Percentiles rank a stretch among this genome's conserved stretches.
These are phyloP conservation scores for Litchi chinensis DNA, from an alignment of 345 rosid genomes.

Conservation along the genomic window DNA sequence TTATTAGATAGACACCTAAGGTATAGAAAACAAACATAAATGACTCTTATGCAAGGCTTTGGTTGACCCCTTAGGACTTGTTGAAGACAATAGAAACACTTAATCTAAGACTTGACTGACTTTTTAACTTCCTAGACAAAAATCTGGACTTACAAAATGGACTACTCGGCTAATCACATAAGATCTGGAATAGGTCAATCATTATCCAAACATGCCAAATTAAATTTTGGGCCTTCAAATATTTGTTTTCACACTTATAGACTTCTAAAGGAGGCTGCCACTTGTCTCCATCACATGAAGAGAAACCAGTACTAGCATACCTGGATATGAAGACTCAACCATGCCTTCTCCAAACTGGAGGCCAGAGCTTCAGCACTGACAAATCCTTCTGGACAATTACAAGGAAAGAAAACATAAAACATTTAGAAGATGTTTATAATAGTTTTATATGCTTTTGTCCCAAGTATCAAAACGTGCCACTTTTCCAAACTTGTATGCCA, in stretches of 20 bases:
- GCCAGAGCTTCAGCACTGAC: constrained; percentile 67
- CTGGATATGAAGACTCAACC: constrained; percentile 85
- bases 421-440: too few relatives aligned
- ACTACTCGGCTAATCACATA: not conserved
- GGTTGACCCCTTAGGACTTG: too few relatives aligned
- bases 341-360: constrained; percentile 76
- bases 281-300: not conserved
- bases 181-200: not conserved
- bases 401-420: too few relatives aligned
- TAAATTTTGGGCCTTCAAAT: not conserved
- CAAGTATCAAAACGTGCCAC: too few relatives aligned
- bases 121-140: not conserved
- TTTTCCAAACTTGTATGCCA: not conserved
- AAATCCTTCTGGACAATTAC: constrained; percentile 56
- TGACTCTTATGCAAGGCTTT: not conserved
- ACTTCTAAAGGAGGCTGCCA: not conserved
- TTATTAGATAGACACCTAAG: not conserved
- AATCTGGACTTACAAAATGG: not conserved
- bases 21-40: not conserved
- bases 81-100: not conserved
- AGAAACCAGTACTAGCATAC: constrained; percentile 34
- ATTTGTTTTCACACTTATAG: not conserved
- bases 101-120: not conserved
- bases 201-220: not conserved
- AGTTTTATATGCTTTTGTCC: too few relatives aligned